phyloP scores from a whole-genome alignment of 2,329 filamentous ascomycete genomes.

The Canariomyces notabilis region DNA sequence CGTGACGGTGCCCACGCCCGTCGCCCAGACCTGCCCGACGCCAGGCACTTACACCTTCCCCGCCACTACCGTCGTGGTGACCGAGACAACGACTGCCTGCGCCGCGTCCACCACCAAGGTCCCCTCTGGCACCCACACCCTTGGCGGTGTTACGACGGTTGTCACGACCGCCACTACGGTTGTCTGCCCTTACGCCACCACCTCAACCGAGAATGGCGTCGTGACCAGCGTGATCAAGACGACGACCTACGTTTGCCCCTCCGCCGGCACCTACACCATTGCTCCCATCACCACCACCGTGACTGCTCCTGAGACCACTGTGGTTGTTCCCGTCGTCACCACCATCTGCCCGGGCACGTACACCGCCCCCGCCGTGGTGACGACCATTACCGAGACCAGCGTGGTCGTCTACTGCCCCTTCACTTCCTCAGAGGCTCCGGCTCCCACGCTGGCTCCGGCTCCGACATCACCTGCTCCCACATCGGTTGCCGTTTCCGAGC shows the following conservation, averaged over 20 bases:
- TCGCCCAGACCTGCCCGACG: constrained; percentile 52
- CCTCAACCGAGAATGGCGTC: constrained; percentile 52
- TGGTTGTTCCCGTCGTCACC: constrained; percentile 62
- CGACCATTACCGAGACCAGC: constrained; percentile 65
- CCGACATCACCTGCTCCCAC: constrained; percentile 25
- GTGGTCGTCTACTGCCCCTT: constrained; percentile 69
- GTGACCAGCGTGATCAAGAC: constrained; percentile 63
- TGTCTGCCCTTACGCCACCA: constrained; percentile 64
- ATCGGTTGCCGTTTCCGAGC: constrained; percentile 12
- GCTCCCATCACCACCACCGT: constrained; percentile 61
- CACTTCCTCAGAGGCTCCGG: constrained; percentile 40
- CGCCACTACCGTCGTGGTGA: constrained; percentile 65
- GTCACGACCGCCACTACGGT: constrained; percentile 63
- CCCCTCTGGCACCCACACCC: constrained; percentile 59
- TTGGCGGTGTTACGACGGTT: constrained; percentile 68
- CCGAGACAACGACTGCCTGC: constrained; percentile 62
- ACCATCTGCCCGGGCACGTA: constrained; percentile 66
- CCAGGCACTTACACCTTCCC: constrained; percentile 72
- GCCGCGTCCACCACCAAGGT: constrained; percentile 58
- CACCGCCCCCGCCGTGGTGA: constrained; percentile 60
- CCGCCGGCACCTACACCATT: constrained; percentile 70
- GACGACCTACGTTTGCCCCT: constrained; percentile 70
- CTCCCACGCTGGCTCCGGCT: constrained; percentile 27
- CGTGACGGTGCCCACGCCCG: constrained; percentile 47
- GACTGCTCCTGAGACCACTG: constrained; percentile 44